phyloP scores from a whole-genome alignment of 371 early-diverging fungal species.

The Umbelopsis sp. region DNA sequence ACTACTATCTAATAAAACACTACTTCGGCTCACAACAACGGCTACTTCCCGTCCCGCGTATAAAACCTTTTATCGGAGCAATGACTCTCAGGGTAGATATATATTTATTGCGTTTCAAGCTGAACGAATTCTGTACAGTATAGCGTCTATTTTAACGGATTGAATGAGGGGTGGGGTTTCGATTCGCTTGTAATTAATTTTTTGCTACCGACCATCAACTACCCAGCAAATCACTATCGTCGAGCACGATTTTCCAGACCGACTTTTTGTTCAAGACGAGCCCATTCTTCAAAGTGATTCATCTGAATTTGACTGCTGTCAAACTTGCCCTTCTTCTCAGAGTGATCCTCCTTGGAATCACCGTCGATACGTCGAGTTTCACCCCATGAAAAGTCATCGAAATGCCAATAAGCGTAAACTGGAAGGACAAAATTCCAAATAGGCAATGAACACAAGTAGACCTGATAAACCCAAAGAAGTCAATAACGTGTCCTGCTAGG shows the following conservation, averaged over 20 bases:
- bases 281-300: conserved; percentile 55
- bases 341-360: conserved; percentile 62
- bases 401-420: conserved; percentile 95
- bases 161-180: background rate
- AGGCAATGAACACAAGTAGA: conserved; percentile 87
- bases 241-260: conserved; percentile 26
- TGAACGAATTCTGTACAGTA: background rate
- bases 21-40: background rate
- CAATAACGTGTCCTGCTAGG: too few relatives aligned
- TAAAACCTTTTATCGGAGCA: too few relatives aligned
- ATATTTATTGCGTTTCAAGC: background rate
- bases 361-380: conserved; percentile 85
- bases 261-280: conserved; percentile 33
- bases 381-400: conserved; percentile 98
- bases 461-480: conserved; percentile 14
- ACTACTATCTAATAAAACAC: conserved; percentile 3
- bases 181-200: background rate
- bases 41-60: too few relatives aligned
- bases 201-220: background rate
- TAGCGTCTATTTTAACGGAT: background rate
- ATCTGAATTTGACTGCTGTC: conserved; percentile 53
- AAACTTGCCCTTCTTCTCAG: conserved; percentile 52
- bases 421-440: conserved; percentile 95
- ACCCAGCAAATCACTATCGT: background rate
- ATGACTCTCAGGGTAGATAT: too few relatives aligned